Evolutionary conservation across 129 eudicot genomes (phyloP).

Genomic region (Helichrysum umbraculigerum): DNA sequence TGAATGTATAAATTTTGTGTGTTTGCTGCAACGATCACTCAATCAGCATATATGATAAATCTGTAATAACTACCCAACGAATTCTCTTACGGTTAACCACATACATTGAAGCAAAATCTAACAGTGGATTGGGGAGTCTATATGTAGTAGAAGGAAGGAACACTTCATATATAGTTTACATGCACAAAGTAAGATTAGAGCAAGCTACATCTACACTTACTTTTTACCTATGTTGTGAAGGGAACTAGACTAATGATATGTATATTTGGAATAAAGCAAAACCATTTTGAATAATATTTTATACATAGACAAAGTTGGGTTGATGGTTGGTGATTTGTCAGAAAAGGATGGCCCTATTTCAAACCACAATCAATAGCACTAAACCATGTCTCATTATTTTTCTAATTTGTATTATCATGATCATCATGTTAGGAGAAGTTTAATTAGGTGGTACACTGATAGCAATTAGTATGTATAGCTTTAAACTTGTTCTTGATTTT

Average conservation of each 20-base stretch:
- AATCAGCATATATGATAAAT: too few species aligned
- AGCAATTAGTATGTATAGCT: too few species aligned
- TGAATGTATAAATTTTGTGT: too few species aligned
- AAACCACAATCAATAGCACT: slow-evolving; percentile 23
- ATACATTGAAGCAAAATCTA: too few species aligned
- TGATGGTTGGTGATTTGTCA: slow-evolving; percentile 39
- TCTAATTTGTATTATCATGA: not conserved
- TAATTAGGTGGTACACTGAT: too few species aligned
- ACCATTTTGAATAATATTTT: too few species aligned
- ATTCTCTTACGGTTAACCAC: too few species aligned
- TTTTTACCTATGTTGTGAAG: not conserved
- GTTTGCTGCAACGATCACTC: too few species aligned
- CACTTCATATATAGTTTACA: not conserved
- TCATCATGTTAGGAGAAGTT: not conserved
- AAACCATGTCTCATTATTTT: slow-evolving; percentile 18
- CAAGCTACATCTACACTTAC: not conserved
- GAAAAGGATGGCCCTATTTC: slow-evolving; percentile 20
- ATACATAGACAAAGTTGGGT: slow-evolving; percentile 30
- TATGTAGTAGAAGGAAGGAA: not conserved
- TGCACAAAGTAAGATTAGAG: slow-evolving; percentile 9
- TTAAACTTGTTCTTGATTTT: too few species aligned
- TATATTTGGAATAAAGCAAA: slow-evolving; percentile 19
- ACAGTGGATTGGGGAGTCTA: too few species aligned
- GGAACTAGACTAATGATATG: not conserved
- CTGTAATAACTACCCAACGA: too few species aligned